Conservation (phyloP, 371 early-diverging fungal genomes). For the Funneliformis caledonium region DNA sequence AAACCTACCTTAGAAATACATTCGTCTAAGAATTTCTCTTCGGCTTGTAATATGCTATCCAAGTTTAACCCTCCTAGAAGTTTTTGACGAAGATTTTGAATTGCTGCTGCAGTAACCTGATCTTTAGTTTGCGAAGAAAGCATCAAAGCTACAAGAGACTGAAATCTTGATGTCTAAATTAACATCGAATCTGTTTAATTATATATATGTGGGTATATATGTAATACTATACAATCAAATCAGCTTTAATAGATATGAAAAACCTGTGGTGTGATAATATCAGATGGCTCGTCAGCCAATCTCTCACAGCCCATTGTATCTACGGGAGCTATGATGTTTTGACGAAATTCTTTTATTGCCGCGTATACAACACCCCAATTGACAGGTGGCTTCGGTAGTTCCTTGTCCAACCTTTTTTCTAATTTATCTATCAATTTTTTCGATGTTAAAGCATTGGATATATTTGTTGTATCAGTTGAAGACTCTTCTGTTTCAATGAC, state of each 20-base stretch:
- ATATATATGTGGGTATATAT: neutral
- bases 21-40: constrained; percentile 65
- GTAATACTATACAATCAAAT: neutral
- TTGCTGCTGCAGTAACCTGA: constrained; percentile 82
- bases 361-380: constrained; percentile 75
- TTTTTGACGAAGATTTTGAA: constrained; percentile 66
- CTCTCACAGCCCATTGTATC: constrained; percentile 95
- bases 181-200: neutral
- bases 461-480: neutral
- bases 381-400: constrained; percentile 46
- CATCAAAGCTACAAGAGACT: constrained; percentile 89
- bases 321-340: constrained; percentile 81
- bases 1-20: constrained; percentile 91
- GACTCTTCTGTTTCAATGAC: constrained; percentile 25
- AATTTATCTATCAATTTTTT: neutral
- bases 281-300: constrained; percentile 62
- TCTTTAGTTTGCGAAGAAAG: constrained; percentile 98
- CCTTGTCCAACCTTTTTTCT: neutral
- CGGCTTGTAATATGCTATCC: constrained; percentile 59
- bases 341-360: constrained; percentile 65
- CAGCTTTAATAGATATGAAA: neutral
- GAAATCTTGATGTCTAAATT: constrained; percentile 74
- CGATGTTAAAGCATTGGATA: neutral
- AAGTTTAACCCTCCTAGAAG: constrained; percentile 70
- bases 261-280: constrained; percentile 53